phyloP scores from a whole-genome alignment of 2,329 filamentous ascomycete genomes.

The Arthrinium phaeospermum region DNA sequence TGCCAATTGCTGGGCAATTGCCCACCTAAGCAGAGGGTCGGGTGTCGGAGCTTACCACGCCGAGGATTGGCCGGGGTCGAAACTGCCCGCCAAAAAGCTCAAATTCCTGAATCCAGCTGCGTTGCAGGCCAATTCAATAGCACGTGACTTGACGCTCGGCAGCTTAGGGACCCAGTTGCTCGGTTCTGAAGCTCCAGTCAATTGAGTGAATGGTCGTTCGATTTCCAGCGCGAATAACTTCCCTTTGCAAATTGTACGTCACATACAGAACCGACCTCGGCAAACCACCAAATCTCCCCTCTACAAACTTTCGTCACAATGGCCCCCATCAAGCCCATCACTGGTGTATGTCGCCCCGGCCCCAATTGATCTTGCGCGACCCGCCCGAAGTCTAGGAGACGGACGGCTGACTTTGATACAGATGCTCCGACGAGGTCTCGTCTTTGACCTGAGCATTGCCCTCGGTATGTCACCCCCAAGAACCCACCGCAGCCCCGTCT shows the following conservation, averaged over 20 bases:
- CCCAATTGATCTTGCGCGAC: slow-evolving; percentile 19
- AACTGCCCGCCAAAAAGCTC: not conserved
- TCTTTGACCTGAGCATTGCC: slow-evolving; percentile 60
- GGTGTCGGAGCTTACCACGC: slow-evolving; percentile 9
- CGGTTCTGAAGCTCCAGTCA: slow-evolving; percentile 3
- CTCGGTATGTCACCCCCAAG: slow-evolving; percentile 52
- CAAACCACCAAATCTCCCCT: slow-evolving; percentile 24
- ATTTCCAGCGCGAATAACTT: slow-evolving; percentile 27
- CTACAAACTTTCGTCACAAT: slow-evolving; percentile 18
- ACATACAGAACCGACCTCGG: slow-evolving; percentile 21
- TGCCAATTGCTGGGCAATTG: not conserved
- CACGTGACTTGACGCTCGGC: slow-evolving; percentile 24
- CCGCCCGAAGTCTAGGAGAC: slow-evolving; percentile 30
- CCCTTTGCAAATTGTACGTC: slow-evolving; percentile 8
- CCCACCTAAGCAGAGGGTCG: not conserved
- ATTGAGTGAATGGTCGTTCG: slow-evolving; percentile 20
- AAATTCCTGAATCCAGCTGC: too few species aligned
- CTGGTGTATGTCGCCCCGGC: slow-evolving; percentile 56
- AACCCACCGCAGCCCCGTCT: not conserved
- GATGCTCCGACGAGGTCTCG: slow-evolving; percentile 66
- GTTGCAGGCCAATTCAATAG: too few species aligned
- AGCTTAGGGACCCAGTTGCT: not conserved
- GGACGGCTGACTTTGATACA: slow-evolving; percentile 46
- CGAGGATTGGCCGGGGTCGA: slow-evolving; percentile 8
- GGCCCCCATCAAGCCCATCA: slow-evolving; percentile 55